Evolutionary conservation across 2,329 filamentous ascomycete species (phyloP), one percentile per base, ranked within the genome.

Genomic region (Clonostachys chloroleuca): DNA sequence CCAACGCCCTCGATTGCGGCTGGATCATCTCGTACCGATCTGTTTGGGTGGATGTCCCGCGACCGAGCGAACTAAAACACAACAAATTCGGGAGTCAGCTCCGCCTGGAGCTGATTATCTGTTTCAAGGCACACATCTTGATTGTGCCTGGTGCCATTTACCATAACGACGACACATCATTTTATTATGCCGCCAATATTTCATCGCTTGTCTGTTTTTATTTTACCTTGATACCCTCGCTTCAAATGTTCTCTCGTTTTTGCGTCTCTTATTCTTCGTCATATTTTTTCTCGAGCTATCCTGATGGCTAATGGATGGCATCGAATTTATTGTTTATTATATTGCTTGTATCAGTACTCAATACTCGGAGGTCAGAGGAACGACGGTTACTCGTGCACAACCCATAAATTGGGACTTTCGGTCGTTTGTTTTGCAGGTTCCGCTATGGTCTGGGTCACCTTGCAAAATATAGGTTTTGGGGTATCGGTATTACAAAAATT

Each of bases 11-110:
- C 58, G 34, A 56, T 54, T 12, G 57, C 53, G 43, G 59, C 53
- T 17, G 56, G 64, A 43, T 57, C 61, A 17, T 57, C 57, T 34
- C 64, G 67, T 43, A 60, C 60, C 5, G 74, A 77, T 46, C 58
- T 77, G 12, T 77, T 78, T 47, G 69, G 65, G 35, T 78, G 75
- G 75, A 77, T 77, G 59, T 72, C 72, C 5, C 67, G 74, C 53
- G 73, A 76, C 47, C 67, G 74, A 45, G 58, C 56, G n/a, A 57
- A 62, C 44, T 59, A 58, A 39, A 47, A 55, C 20, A 55, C 57
- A 13, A 48, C 58, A 9, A 47, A 30, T 4, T 30, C 24, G 24
- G 18, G 9, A 42, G 40, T 13, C 40, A 14, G 12, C 16, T 42
- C 9, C 24, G 12, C 16, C 40, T 24, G 24, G 24, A 30, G 24